Evolutionary conservation across 352 stramenopile species (phyloP).

Genomic region (Pythium inflatum): DNA sequence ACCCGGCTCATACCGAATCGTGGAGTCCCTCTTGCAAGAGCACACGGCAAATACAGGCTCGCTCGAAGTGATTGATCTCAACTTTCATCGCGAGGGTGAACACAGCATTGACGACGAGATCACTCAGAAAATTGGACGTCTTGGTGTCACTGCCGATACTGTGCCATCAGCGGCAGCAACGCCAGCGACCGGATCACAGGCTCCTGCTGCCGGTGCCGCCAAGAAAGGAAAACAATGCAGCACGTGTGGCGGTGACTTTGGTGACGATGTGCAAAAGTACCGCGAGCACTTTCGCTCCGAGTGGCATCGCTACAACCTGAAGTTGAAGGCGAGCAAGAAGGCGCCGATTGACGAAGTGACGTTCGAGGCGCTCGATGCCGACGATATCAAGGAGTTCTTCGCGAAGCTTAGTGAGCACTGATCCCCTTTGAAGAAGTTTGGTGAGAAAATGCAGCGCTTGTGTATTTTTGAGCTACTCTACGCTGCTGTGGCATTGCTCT

Average conservation of each 20-base stretch:
- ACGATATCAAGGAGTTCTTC: conserved; percentile 69
- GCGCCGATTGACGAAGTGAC: conserved; percentile 69
- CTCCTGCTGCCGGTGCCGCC: conserved; percentile 18
- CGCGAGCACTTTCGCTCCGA: conserved; percentile 95
- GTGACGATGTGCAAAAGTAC: conserved; percentile 80
- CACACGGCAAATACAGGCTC: conserved; percentile 55
- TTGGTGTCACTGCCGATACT: conserved; percentile 44
- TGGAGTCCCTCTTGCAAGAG: conserved; percentile 73
- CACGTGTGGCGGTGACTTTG: conserved; percentile 93
- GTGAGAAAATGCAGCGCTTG: conserved; percentile 1
- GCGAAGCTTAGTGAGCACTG: conserved; percentile 65
- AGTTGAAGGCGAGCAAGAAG: conserved; percentile 93
- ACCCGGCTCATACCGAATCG: conserved; percentile 73
- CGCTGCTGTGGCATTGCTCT: conserved; percentile 19
- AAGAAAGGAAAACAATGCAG: conserved; percentile 82
- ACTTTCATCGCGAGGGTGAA: conserved; percentile 90
- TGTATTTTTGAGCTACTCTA: background rate
- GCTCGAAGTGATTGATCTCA: conserved; percentile 93
- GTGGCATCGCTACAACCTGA: conserved; percentile 98
- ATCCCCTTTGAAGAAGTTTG: background rate
- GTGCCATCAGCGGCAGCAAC: conserved; percentile 3
- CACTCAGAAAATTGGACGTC: conserved; percentile 79
- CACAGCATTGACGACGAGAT: conserved; percentile 93
- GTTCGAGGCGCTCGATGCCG: conserved; percentile 56
- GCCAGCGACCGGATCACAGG: conserved; percentile 4